Evolutionary conservation across 257 asterid genomes (phyloP).

Genomic region (Buddleja alternifolia): DNA sequence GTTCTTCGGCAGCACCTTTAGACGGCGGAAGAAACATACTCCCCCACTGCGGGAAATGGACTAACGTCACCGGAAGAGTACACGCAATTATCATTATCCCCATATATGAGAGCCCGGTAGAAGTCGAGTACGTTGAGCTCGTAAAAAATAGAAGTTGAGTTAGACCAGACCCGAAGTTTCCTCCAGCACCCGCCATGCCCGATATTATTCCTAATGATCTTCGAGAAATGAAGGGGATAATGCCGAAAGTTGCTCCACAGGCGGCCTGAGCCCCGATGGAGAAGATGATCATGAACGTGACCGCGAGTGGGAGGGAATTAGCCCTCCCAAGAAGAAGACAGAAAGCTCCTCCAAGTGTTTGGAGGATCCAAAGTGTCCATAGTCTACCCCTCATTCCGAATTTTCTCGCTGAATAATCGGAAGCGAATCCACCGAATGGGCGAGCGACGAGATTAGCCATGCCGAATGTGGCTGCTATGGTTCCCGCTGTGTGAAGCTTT

Average conservation of each 20-base stretch:
- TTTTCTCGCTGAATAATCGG: conserved; percentile 25
- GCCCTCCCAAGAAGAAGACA: conserved; percentile 33
- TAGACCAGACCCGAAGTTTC: conserved; percentile 40
- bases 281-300: conserved; percentile 34
- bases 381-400: conserved; percentile 41
- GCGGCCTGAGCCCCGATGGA: conserved; percentile 42
- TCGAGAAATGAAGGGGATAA: conserved; percentile 40
- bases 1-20: conserved; percentile 29
- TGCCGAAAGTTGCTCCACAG: conserved; percentile 36
- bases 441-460: conserved; percentile 37
- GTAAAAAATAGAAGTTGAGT: conserved; percentile 36
- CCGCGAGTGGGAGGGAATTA: conserved; percentile 24
- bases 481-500: conserved; percentile 27
- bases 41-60: conserved; percentile 46
- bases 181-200: conserved; percentile 43
- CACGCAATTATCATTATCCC: conserved; percentile 38
- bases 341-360: conserved; percentile 39
- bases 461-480: conserved; percentile 32
- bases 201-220: conserved; percentile 36
- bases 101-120: conserved; percentile 32
- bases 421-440: conserved; percentile 37
- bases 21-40: conserved; percentile 35
- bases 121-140: conserved; percentile 30
- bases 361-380: conserved; percentile 36
- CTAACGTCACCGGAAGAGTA: conserved; percentile 31